Evolutionary conservation across 768 basidiomycete species (phyloP).

Genomic region (Stropharia rugosoannulata): DNA sequence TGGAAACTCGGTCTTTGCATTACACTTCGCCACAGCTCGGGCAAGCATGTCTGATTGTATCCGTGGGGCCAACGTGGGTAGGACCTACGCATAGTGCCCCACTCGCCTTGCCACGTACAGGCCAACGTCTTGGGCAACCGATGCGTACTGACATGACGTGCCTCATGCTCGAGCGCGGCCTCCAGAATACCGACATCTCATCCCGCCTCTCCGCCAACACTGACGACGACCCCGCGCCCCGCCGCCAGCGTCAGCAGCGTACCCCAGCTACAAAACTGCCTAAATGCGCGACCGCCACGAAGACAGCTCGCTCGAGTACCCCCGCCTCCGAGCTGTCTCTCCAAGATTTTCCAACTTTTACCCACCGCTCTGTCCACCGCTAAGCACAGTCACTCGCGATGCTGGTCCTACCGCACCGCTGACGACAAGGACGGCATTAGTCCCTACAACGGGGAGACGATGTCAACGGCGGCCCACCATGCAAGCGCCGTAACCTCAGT

Average conservation of each 20-base stretch:
- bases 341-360: slow-evolving; percentile 60
- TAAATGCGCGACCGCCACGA: slow-evolving; percentile 31
- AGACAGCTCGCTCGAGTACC: slow-evolving; percentile 64
- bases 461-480: slow-evolving; percentile 88
- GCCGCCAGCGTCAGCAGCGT: slow-evolving; percentile 9
- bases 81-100: too few species aligned
- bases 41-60: too few species aligned
- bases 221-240: slow-evolving; percentile 23
- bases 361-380: slow-evolving; percentile 53
- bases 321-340: slow-evolving; percentile 61
- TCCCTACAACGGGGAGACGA: slow-evolving; percentile 66
- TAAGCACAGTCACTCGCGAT: slow-evolving; percentile 47
- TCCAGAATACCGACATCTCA: slow-evolving; percentile 71
- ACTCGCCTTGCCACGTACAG: too few species aligned
- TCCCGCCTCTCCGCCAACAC: slow-evolving; percentile 58
- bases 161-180: slow-evolving; percentile 77
- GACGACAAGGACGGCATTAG: slow-evolving; percentile 68
- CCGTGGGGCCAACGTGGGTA: too few species aligned
- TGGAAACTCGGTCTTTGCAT: too few species aligned
- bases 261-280: not conserved
- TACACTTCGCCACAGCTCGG: too few species aligned
- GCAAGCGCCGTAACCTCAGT: slow-evolving; percentile 81
- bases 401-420: slow-evolving; percentile 55
- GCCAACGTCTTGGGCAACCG: too few species aligned
- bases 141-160: too few species aligned